Evolutionary conservation across 1,139 yeast species (phyloP), one percentile per base, ranked within the genome.

Genomic region (Geotrichum bryndzae): DNA sequence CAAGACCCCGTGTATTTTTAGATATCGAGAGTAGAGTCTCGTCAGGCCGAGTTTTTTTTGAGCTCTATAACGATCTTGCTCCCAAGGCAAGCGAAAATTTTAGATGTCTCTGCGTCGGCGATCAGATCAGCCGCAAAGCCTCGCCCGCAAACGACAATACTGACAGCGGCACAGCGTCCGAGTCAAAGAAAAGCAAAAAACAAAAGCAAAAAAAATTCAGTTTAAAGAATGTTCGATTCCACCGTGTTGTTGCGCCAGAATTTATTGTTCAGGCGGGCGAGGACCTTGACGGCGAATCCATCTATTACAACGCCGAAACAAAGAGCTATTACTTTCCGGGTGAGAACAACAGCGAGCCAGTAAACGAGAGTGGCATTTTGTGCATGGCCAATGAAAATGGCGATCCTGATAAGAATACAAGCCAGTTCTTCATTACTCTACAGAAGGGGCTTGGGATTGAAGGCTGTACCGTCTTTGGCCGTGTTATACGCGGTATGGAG

Each of bases 181-280:
- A 41, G 10, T 41, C 48, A 3, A 35, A 35, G 23, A 63, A 63
- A 8, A 62, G 31, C 11, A 22, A 46, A 2, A n/a, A 18, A 2
- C 15, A 11, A 48, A 55, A 54, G 45, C 63, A 61, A 33, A 61
- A 59, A 10, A 31, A 58, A 4, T 65, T 76, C 23, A 68, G 75
- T 1, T 83, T 78, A 65, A 76, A 79, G 64, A 72, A 76, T 38
- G 82, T 81, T 54, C 75, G 73, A 41, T 85, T 89, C 72, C 89
- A 87, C 68, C 77, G 94, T 61, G 84, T 88, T 0, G 80, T 90
- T 54, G 88, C 86, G 66, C 74, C 74, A 1, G 90, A 87, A 71
- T 90, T 88, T 69, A 82, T 89, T 74, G 76, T 90, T n/a, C 96
- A 89, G 70, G 88, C 87, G 3, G 96, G 96, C 50, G 94, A 87